Evolutionary conservation across 305 asterid genomes (phyloP), one percentile per base, ranked within the genome.

Genomic region (Fraxinus angustifolia): DNA sequence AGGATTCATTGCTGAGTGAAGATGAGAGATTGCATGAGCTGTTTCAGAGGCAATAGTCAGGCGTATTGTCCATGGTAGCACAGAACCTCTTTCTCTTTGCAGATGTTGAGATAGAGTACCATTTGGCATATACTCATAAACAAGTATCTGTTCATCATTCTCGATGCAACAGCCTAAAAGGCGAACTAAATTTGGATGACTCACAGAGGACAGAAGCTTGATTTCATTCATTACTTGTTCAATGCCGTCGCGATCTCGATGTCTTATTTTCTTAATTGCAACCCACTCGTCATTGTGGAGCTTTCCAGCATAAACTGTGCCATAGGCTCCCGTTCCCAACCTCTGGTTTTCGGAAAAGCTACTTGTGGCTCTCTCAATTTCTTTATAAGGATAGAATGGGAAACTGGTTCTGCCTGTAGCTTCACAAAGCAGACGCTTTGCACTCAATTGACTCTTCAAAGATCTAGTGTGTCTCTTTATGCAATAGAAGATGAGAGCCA

Each of bases 161-260:
- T 96, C 99, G 1, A 96, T 90, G 87, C 99, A 93, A 83, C 93
- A 96, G 26, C 99, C 99, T 6, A 96, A 82, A 36, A 96, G 97
- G 58, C 98, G 97, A 79, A 96, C 98, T 10, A 96, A 80, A 76
- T 93, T 93, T 8, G 96, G 97, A 79, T 96, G 99, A 85, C 98
- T 92, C 1, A 96, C 97, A 0, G 98, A 90, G 81, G 98, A 93
- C 11, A 96, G 90, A 74, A 96, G 98, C 88, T 94, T 94, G 89
- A 96, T 90, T 81, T 96, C 99, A 26, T 96, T 96, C 98, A 93
- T 91, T 14, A 96, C 98, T 80, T 96, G 98, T 35, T 92, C 98
- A 7, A 87, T 79, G 36, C 97, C 89, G 26, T 96, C 97, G 1
- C 85, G 90, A 70, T 94, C 98, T 0, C 88, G 91, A 48, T 91